Evolutionary conservation across 768 basidiomycete species (phyloP), one percentile per base, ranked within the genome.

Genomic region (Boletus coccyginus): DNA sequence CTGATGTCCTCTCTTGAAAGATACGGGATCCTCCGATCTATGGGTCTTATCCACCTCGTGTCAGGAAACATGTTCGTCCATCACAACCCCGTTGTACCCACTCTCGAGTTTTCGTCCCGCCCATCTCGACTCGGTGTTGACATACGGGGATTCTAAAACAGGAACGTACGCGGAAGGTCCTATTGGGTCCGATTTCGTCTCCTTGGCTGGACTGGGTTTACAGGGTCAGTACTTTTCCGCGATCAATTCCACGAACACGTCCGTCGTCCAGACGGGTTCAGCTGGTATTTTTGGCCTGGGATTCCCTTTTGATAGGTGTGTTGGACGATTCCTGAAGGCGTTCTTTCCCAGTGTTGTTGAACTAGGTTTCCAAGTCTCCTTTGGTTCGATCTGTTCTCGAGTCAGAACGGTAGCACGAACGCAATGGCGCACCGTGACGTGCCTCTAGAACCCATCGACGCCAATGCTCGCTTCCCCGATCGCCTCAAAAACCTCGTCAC

Each of bases 21-120:
- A 91, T 59, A 89, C 88, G 2, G 89, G 89, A 43, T 91, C 89
- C 3, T 84, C 89, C 6, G 89, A 92, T 63, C 67, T 90, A 7
- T 92, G 90, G 90, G 78, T 87, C 11, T 69, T 85, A 29, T 87
- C 87, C 0, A 78, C 83, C 48, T 71, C 77, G 0, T 90, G 86
- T 66, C 70, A 68, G 11, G 59, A 63, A n/a, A 61, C 74, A 3
- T 79, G 76, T 55, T 78, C 77, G 49, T 56, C 71, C 4, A 65
- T 63, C 31, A 68, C 62, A 3, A 67, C 78, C 3, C 73, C 79
- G 6, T 66, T 83, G 27, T 89, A 87, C 63, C 76, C 81, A 1
- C 80, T 70, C 8, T 53, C 73, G 10, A 73, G 65, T 7, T 83
- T 90, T 68, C 70, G 77, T 19, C 73, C 78, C 24, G 66, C 78